Evolutionary conservation across 345 rosid species (phyloP).

Genomic region (Geranium rotundifolium): DNA sequence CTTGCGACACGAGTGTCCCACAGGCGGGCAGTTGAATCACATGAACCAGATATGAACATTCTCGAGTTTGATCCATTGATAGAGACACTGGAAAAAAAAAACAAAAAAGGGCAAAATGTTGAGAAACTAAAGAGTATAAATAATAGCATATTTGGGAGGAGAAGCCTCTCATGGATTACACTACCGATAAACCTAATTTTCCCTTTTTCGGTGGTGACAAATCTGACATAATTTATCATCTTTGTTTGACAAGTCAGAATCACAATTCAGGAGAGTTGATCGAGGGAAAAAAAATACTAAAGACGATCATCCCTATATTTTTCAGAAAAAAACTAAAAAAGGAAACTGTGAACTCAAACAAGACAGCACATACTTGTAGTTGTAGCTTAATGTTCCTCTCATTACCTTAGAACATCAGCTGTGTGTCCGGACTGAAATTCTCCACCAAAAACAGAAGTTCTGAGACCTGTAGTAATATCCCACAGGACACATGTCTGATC

Average conservation of each 20-base stretch:
- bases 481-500: constrained; percentile 89
- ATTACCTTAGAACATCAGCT: constrained; percentile 81
- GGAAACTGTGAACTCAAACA: neutral
- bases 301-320: no score
- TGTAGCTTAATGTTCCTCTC: neutral
- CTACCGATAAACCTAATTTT: no score
- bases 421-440: constrained; percentile 98
- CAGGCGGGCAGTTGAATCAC: constrained; percentile 74
- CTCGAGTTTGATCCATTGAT: constrained; percentile 62
- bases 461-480: constrained; percentile 92
- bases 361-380: neutral
- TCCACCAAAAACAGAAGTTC: constrained; percentile 92
- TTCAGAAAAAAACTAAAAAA: no score
- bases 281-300: no score
- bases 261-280: no score
- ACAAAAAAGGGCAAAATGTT: neutral
- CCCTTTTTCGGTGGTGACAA: neutral
- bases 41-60: constrained; percentile 86
- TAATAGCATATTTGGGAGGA: neutral
- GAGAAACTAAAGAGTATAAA: neutral
- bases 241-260: no score
- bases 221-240: neutral
- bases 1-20: constrained; percentile 99
- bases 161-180: no score
- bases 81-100: constrained; percentile 74